Evolutionary conservation across 306 rosid genomes (phyloP).

Genomic region (Inga oerstediana): DNA sequence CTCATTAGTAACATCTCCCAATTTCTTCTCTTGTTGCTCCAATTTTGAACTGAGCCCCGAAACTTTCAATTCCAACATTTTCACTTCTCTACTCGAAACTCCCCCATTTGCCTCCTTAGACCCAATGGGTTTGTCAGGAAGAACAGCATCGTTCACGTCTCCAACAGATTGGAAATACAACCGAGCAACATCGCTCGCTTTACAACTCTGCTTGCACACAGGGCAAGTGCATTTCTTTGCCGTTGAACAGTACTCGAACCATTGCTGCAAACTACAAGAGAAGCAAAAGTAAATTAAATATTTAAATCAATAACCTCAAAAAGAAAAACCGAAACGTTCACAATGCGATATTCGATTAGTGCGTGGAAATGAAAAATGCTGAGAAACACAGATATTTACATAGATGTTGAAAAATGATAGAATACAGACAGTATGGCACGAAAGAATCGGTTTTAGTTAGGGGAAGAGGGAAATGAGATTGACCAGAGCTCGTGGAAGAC

Average conservation of each 20-base stretch:
- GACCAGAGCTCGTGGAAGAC: constrained; percentile 98
- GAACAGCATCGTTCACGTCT: constrained; percentile 44
- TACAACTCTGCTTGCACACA: constrained; percentile 84
- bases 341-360: not conserved
- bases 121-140: constrained; percentile 41
- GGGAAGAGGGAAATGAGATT: not conserved
- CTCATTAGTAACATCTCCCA: constrained; percentile 58
- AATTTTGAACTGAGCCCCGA: constrained; percentile 55
- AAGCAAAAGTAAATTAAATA: not conserved
- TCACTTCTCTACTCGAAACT: constrained; percentile 60
- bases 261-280: constrained; percentile 74
- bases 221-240: constrained; percentile 79
- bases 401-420: not conserved
- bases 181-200: constrained; percentile 56
- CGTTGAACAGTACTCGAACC: constrained; percentile 83
- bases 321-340: constrained; percentile 21
- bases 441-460: not conserved
- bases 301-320: not conserved
- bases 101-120: constrained; percentile 53
- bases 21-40: constrained; percentile 56
- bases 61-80: constrained; percentile 62
- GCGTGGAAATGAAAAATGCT: not conserved
- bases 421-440: not conserved
- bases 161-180: constrained; percentile 90
- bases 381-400: not conserved